Percentiles rank a stretch among this genome's conserved stretches.
Conservation (phyloP, 2,329 filamentous ascomycete species). For the Cladophialophora psammophila region DNA sequence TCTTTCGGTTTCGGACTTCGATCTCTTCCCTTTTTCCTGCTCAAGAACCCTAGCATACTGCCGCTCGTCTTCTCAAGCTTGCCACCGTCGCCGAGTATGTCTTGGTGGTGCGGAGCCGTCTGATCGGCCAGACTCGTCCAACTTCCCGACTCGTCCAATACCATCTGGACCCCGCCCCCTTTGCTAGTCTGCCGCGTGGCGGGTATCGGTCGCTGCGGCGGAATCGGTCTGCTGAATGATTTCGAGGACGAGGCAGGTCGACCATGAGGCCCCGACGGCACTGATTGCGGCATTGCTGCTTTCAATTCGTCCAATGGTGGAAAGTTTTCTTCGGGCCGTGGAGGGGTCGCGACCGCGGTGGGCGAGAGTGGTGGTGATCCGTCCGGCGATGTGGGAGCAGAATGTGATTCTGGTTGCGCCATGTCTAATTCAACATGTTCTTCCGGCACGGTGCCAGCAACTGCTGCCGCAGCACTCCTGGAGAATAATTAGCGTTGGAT, state of each 20-base stretch:
- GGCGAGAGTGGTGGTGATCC: constrained; percentile 41
- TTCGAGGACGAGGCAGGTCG: constrained; percentile 39
- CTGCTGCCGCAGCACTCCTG: constrained; percentile 43
- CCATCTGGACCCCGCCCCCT: constrained; percentile 86
- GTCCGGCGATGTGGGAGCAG: constrained; percentile 36
- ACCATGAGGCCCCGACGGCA: constrained; percentile 4
- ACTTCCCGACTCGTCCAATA: constrained; percentile 84
- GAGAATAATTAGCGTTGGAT: constrained; percentile 44
- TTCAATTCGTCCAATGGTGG: constrained; percentile 29
- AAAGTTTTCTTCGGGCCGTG: constrained; percentile 27
- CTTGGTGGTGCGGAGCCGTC: constrained; percentile 63
- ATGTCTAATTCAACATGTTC: constrained; percentile 33
- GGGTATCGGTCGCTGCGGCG: constrained; percentile 46
- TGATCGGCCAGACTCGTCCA: constrained; percentile 92
- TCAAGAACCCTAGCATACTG: constrained; percentile 87
- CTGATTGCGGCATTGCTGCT: constrained; percentile 31
- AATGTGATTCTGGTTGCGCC: constrained; percentile 33
- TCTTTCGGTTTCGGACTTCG: constrained; percentile 95
- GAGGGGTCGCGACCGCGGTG: constrained; percentile 22
- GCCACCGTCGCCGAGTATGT: constrained; percentile 44
- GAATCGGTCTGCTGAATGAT: constrained; percentile 51
- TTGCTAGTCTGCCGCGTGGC: constrained; percentile 76
- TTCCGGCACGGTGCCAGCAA: constrained; percentile 36
- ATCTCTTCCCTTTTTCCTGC: constrained; percentile 85
- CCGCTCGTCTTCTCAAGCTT: constrained; percentile 55